Conservation (phyloP, 306 rosid genomes). For the Geum urbanum region DNA sequence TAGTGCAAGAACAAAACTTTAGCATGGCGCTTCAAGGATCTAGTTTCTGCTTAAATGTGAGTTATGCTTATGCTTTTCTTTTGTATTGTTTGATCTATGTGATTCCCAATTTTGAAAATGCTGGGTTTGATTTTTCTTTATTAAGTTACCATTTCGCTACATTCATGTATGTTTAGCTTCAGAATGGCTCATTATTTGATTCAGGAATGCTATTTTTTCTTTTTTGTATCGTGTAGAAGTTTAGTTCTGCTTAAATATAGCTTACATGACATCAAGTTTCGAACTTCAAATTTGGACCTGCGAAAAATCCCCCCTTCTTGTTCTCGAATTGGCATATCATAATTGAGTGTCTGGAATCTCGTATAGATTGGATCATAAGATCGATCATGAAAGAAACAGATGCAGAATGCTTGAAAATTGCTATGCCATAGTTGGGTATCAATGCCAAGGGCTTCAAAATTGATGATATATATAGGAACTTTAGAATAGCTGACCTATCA, state of each 20-base stretch:
- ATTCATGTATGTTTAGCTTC: neutral
- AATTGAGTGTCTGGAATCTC: neutral
- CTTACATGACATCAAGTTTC: neutral
- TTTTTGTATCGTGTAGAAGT: neutral
- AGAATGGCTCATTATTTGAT: neutral
- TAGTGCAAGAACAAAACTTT: neutral
- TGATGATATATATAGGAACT: neutral
- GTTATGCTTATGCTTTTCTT: conserved; percentile 4
- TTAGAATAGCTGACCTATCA: neutral
- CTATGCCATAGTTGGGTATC: neutral
- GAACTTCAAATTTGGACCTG: neutral
- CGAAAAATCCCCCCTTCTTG: neutral
- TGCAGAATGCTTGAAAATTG: neutral
- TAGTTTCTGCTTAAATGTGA: conserved; percentile 31
- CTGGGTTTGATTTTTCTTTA: neutral
- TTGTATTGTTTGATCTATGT: neutral
- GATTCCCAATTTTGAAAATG: neutral
- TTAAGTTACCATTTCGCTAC: neutral
- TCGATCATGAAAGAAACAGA: neutral
- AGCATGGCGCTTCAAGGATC: conserved; percentile 39
- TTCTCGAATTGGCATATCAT: neutral
- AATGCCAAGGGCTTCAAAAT: neutral
- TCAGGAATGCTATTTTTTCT: neutral
- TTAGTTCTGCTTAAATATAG: neutral
- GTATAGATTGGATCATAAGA: neutral